Conservation (phyloP, 164 flowering plant genomes). For the Nymphaea colorata region DNA sequence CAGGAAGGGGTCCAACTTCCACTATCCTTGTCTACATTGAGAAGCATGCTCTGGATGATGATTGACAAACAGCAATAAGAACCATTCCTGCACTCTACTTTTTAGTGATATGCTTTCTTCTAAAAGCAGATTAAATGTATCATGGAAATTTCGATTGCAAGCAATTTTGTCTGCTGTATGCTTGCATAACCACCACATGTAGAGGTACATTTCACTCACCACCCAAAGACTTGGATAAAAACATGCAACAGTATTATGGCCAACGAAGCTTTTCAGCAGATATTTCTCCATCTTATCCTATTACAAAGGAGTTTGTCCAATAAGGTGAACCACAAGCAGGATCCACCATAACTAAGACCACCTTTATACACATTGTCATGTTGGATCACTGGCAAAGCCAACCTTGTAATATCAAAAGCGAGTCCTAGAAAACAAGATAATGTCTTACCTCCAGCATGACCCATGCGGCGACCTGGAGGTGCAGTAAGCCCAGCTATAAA, state of each 20-base stretch:
- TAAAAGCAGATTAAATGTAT: no score
- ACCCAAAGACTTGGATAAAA: no score
- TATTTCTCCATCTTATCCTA: no score
- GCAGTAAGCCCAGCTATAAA: slow-evolving; percentile 99
- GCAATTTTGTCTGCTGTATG: background rate
- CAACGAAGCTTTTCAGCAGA: no score
- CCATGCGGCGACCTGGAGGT: slow-evolving; percentile 99
- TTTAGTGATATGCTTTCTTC: no score
- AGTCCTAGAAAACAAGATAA: background rate
- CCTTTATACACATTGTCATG: background rate
- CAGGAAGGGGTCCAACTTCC: background rate
- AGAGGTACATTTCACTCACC: no score
- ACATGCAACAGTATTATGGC: no score
- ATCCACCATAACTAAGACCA: background rate
- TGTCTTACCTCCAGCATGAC: slow-evolving; percentile 93
- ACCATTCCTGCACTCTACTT: background rate
- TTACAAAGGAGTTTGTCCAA: no score
- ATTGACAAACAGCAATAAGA: background rate
- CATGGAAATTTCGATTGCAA: background rate
- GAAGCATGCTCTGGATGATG: background rate
- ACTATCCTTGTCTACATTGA: background rate
- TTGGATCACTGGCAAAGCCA: background rate
- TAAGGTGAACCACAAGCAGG: background rate
- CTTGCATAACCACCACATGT: no score
- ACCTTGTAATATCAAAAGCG: background rate